A percentile compares a stretch with the other conserved stretches of the same genome.
Evolutionary conservation across 2,329 filamentous ascomycete genomes (phyloP).

Genomic region (Orbilia javanica): DNA sequence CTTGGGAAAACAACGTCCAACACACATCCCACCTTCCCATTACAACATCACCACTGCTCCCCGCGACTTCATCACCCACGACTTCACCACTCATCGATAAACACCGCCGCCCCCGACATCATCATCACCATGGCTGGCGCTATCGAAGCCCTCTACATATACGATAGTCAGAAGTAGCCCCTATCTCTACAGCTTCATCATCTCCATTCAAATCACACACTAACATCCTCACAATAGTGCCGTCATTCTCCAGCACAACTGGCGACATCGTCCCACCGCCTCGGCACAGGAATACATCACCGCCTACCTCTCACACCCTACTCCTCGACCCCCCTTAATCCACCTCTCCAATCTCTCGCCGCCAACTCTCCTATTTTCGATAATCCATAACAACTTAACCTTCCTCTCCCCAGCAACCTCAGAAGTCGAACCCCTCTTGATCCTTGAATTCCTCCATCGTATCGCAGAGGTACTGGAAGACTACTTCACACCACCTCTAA

Average conservation of each 20-base stretch:
- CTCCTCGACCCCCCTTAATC: constrained; percentile 85
- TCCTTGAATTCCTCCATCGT: constrained; percentile 94
- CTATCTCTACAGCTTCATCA: constrained; percentile 62
- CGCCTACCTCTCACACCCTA: constrained; percentile 84
- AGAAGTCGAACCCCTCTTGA: constrained; percentile 88
- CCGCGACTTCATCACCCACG: constrained; percentile 67
- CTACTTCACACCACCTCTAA: constrained; percentile 87
- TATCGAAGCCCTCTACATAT: constrained; percentile 96
- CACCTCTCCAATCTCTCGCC: constrained; percentile 86
- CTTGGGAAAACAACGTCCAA: constrained; percentile 19
- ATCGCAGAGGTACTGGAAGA: constrained; percentile 93
- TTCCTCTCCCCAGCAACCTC: constrained; percentile 86
- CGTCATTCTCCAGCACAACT: constrained; percentile 88
- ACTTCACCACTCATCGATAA: not conserved
- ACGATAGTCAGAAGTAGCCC: constrained; percentile 88
- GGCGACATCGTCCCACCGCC: constrained; percentile 77
- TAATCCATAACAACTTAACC: constrained; percentile 86
- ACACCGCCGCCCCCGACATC: not conserved
- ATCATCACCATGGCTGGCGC: constrained; percentile 78
- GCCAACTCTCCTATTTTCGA: constrained; percentile 87
- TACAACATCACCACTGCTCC: constrained; percentile 15
- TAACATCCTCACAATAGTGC: constrained; percentile 70
- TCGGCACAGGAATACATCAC: constrained; percentile 81
- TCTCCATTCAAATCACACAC: constrained; percentile 8
- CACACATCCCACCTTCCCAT: constrained; percentile 28